Evolutionary conservation across 2,329 filamentous ascomycete genomes (phyloP).

Genomic region (Trichophyton verrucosum): DNA sequence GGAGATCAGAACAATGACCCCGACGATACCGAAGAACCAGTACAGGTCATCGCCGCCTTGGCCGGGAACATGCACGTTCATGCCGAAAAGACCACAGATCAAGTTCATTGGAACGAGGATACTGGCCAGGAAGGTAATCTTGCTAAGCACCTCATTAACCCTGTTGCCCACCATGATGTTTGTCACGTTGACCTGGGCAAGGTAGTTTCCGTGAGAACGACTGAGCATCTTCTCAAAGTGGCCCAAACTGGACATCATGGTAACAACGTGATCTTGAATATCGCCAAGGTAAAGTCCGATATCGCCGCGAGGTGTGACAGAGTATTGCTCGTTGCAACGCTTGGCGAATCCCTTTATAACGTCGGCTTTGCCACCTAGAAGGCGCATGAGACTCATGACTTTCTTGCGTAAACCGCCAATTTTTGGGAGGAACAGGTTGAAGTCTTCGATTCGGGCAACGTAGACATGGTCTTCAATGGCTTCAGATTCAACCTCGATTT

Average conservation of each 20-base stretch:
- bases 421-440: constrained; percentile 69
- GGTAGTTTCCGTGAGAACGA: constrained; percentile 86
- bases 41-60: constrained; percentile 22
- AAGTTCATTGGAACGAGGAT: constrained; percentile 94
- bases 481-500: constrained; percentile 80
- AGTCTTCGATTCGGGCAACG: constrained; percentile 79
- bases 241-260: constrained; percentile 91
- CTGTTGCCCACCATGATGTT: constrained; percentile 78
- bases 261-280: constrained; percentile 98
- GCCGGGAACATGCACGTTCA: constrained; percentile 40
- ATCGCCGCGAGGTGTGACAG: constrained; percentile 87
- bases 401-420: constrained; percentile 90
- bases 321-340: constrained; percentile 95
- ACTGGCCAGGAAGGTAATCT: constrained; percentile 87
- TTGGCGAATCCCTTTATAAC: constrained; percentile 96
- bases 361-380: constrained; percentile 94
- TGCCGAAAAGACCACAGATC: constrained; percentile 52
- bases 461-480: constrained; percentile 93
- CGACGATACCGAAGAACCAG: constrained; percentile 41
- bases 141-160: constrained; percentile 80
- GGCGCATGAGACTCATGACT: constrained; percentile 81
- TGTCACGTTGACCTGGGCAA: constrained; percentile 86
- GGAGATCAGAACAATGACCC: constrained; percentile 34
- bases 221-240: constrained; percentile 98
- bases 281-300: constrained; percentile 94